Percentiles rank a stretch among this genome's conserved stretches.
Conservation (phyloP, 805 yeast species). For the Lipomyces chichibuensis region DNA sequence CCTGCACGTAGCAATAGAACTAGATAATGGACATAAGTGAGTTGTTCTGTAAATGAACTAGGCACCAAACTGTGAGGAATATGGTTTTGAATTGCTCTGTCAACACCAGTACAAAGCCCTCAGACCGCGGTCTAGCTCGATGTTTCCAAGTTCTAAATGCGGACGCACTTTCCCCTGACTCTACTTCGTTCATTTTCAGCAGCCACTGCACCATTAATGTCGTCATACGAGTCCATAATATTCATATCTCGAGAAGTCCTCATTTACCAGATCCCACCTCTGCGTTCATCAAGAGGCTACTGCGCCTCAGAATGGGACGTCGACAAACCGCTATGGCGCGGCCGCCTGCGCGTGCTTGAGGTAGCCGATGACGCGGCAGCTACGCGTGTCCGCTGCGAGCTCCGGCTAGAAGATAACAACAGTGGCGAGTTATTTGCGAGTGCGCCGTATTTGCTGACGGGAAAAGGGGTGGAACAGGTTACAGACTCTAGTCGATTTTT, state of each 20-base stretch:
- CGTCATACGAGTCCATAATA: constrained; percentile 27
- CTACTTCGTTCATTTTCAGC: too few species aligned
- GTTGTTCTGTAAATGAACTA: too few species aligned
- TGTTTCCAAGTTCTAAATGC: too few species aligned
- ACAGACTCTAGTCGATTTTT: constrained; percentile 45
- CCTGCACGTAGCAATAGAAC: background rate
- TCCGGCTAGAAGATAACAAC: constrained; percentile 41
- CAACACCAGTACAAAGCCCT: background rate
- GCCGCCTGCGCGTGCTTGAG: constrained; percentile 43
- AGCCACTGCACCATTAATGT: background rate
- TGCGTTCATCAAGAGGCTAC: constrained; percentile 38
- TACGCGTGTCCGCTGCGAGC: constrained; percentile 36
- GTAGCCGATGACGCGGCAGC: constrained; percentile 9
- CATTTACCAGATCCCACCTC: constrained; percentile 42
- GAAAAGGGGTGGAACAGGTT: constrained; percentile 44
- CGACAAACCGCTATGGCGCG: constrained; percentile 46
- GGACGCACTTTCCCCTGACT: too few species aligned
- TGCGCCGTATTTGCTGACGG: constrained; percentile 44
- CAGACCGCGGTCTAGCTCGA: background rate
- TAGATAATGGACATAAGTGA: background rate
- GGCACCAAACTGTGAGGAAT: too few species aligned
- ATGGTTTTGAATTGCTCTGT: background rate
- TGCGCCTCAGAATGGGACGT: constrained; percentile 44
- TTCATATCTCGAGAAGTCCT: constrained; percentile 37
- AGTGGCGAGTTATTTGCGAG: constrained; percentile 46